Evolutionary conservation across 1,139 yeast genomes (phyloP), one percentile per base, ranked within the genome.

Genomic region (Yamadazyma mexicana): DNA sequence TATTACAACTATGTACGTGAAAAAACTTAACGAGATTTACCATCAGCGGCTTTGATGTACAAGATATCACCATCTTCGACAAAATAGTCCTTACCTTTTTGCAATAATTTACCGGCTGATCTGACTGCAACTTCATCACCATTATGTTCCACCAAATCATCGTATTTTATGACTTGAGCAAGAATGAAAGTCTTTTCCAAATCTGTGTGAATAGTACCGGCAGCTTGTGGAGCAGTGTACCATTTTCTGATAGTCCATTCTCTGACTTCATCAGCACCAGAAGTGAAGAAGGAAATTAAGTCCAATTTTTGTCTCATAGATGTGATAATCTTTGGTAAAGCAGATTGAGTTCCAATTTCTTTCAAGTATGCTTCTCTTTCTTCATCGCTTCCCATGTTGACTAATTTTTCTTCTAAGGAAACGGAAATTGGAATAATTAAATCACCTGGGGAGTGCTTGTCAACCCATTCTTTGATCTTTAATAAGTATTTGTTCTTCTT

Each of bases 401-500:
- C 87, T 57, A 92, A 78, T 67, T 87, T 87, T 69, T 91, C 97
- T 77, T 92, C 99, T 52, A 88, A 77, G 47, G 84, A 84, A 42
- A 92, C 97, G 38, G 95, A 85, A 64, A 92, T 79, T 62, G 99
- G 99, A 52, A 92, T 88, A 59, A 92, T 87, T 49, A 84, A 64
- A 67, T 92, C 99, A 58, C 98, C 98, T 50, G 97, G 94, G 40
- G 97, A 91, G 75, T 80, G 75, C 55, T 74, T 72, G 69, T 94
- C 98, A 59, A 94, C 87, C 99, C 99, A 92, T 75, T 91, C 91
- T 75, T 92, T 92, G 66, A 92, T 91, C 62, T 77, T 82, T 48
- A 85, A 69, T 66, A 92, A 76, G 66, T 88, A 86, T 83, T 92
- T 92, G 79, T 94, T 92, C 87, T 92, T 92, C 82, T 91, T 92